Percentiles rank a stretch among this genome's conserved stretches.
phyloP scores from a whole-genome alignment of 352 stramenopile genomes.

The Pythium rhizo-oryzae region DNA sequence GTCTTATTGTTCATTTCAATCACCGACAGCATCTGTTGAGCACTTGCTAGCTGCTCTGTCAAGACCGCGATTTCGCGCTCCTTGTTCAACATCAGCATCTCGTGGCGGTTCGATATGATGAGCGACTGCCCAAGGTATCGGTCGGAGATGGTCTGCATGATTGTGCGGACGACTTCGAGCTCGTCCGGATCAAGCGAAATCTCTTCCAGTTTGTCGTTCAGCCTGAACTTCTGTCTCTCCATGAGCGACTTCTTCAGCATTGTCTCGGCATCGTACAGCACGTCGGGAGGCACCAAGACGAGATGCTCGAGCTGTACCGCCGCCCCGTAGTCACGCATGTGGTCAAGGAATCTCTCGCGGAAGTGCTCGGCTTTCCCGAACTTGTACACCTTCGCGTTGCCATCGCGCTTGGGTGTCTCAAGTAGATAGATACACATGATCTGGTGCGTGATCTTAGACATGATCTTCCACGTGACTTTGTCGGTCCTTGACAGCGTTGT shows the following conservation, averaged over 20 bases:
- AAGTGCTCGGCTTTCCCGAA: constrained; percentile 13
- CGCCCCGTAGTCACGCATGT: constrained; percentile 8
- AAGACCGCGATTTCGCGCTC: background rate
- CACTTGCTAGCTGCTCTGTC: too few species aligned
- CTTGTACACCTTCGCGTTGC: constrained; percentile 22
- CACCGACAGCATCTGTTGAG: too few species aligned
- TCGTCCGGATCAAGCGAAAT: constrained; percentile 3
- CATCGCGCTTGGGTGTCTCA: constrained; percentile 16
- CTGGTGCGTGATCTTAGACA: constrained; percentile 4
- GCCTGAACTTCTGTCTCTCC: constrained; percentile 1
- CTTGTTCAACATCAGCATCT: constrained; percentile 7
- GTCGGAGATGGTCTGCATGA: constrained; percentile 21
- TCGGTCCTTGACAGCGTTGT: constrained; percentile 9
- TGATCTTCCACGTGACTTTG: constrained; percentile 17
- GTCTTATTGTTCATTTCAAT: too few species aligned
- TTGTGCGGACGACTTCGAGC: constrained; percentile 5
- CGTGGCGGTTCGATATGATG: constrained; percentile 4
- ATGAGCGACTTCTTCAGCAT: constrained; percentile 1
- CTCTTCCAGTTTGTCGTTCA: constrained; percentile 10
- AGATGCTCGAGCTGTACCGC: constrained; percentile 8
- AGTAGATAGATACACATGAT: constrained; percentile 20
- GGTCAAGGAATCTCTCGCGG: constrained; percentile 12
- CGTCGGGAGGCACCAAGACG: constrained; percentile 9
- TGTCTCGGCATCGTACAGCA: constrained; percentile 11
- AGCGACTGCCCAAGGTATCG: background rate